phyloP scores from a whole-genome alignment of 495 filamentous ascomycete genomes.

The Lasiosphaeria hispida region DNA sequence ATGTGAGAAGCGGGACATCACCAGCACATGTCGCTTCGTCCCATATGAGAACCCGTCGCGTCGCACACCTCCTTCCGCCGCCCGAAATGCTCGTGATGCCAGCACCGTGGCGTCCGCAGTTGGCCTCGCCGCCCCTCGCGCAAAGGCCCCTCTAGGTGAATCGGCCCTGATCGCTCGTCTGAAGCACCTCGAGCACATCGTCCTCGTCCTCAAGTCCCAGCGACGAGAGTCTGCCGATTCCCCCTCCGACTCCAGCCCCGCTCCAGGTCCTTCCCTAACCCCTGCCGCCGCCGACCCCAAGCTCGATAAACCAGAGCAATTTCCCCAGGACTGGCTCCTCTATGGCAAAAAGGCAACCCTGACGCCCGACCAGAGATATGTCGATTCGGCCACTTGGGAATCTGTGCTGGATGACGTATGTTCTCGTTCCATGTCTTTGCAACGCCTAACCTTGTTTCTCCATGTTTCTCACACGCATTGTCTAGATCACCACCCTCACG shows the following conservation, averaged over 20 bases:
- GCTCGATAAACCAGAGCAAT: conserved; percentile 4
- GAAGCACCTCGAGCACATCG: conserved; percentile 52
- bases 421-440: not conserved
- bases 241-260: too few species aligned
- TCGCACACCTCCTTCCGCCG: conserved; percentile 21
- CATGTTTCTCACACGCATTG: not conserved
- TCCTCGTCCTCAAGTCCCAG: conserved; percentile 45
- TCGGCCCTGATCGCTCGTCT: conserved; percentile 47
- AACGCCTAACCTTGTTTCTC: conserved; percentile 7
- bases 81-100: too few species aligned
- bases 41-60: conserved; percentile 21
- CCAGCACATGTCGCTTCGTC: conserved; percentile 42
- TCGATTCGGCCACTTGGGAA: conserved; percentile 51
- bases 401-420: conserved; percentile 52
- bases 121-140: conserved; percentile 22
- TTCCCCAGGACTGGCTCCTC: not conserved
- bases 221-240: conserved; percentile 13
- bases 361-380: conserved; percentile 44
- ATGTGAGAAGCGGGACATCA: conserved; percentile 48
- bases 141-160: conserved; percentile 26
- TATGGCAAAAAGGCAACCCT: conserved; percentile 25
- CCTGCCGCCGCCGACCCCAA: not conserved
- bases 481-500: conserved; percentile 29
- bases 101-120: not conserved
- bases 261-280: too few species aligned